Conservation (phyloP, 352 stramenopile genomes). For the Phytophthora pisi region DNA sequence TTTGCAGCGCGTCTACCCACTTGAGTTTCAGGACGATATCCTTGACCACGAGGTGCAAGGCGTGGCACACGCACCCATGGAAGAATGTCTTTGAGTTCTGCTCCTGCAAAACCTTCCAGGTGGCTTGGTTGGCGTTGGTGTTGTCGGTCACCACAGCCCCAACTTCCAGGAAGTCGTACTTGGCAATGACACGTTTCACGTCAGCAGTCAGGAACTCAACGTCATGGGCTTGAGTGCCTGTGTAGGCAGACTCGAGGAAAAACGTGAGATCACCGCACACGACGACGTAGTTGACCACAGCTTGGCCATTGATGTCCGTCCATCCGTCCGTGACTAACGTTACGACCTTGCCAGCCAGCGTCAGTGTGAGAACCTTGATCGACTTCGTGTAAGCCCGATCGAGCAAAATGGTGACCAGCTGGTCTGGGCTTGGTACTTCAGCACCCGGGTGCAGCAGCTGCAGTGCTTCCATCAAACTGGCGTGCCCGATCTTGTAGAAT, state of each 20-base stretch:
- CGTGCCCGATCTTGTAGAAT: background rate
- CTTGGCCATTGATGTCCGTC: background rate
- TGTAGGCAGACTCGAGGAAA: background rate
- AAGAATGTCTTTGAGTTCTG: conserved; percentile 2
- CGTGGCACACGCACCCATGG: background rate
- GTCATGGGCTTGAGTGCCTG: background rate
- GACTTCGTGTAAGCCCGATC: background rate
- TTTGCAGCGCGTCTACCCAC: background rate
- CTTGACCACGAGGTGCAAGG: background rate
- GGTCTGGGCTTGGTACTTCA: background rate
- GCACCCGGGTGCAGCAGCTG: background rate
- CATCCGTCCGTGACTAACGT: background rate
- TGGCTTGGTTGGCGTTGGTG: background rate
- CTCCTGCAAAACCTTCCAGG: background rate
- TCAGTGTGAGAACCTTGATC: background rate
- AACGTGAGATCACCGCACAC: background rate
- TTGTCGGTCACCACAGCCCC: background rate
- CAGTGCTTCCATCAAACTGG: background rate
- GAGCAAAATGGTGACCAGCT: background rate
- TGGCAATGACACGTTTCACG: background rate
- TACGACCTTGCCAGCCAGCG: background rate
- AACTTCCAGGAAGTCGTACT: background rate
- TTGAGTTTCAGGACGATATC: background rate
- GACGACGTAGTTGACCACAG: background rate
- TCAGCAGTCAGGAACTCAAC: background rate